phyloP scores from a whole-genome alignment of 495 filamentous ascomycete species.

The Xylaria longipes region DNA sequence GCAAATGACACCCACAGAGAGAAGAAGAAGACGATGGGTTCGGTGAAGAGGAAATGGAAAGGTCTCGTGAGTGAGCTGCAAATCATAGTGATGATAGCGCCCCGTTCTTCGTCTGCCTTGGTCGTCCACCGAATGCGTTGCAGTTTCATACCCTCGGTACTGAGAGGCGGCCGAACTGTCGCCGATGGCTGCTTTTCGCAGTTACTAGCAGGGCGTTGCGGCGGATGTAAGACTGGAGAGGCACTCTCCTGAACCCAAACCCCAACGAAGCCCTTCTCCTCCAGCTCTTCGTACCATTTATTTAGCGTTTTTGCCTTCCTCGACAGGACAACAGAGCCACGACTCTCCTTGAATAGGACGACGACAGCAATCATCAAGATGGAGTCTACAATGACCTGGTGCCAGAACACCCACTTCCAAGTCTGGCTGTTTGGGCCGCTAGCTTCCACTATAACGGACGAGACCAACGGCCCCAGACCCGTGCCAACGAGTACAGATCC shows the following conservation, averaged over 20 bases:
- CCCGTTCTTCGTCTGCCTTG: constrained; percentile 80
- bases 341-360: constrained; percentile 79
- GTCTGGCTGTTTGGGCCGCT: constrained; percentile 39
- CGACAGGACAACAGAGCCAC: constrained; percentile 81
- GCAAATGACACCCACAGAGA: constrained; percentile 88
- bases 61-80: constrained; percentile 77
- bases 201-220: not conserved
- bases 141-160: constrained; percentile 31
- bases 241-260: constrained; percentile 48
- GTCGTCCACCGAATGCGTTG: constrained; percentile 84
- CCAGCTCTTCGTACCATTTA: constrained; percentile 77
- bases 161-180: constrained; percentile 39
- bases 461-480: constrained; percentile 77
- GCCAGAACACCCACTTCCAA: constrained; percentile 93
- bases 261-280: constrained; percentile 69
- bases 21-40: constrained; percentile 95
- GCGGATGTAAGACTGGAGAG: not conserved
- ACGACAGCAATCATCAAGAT: constrained; percentile 67
- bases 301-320: constrained; percentile 79
- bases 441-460: constrained; percentile 71
- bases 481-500: constrained; percentile 80
- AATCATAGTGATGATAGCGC: constrained; percentile 73
- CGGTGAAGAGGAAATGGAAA: constrained; percentile 85
- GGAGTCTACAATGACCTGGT: constrained; percentile 75
- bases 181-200: constrained; percentile 36